These are phyloP conservation scores for Ogataea degrootiae DNA, from an alignment of 805 yeast species.

Conservation along the genomic window DNA sequence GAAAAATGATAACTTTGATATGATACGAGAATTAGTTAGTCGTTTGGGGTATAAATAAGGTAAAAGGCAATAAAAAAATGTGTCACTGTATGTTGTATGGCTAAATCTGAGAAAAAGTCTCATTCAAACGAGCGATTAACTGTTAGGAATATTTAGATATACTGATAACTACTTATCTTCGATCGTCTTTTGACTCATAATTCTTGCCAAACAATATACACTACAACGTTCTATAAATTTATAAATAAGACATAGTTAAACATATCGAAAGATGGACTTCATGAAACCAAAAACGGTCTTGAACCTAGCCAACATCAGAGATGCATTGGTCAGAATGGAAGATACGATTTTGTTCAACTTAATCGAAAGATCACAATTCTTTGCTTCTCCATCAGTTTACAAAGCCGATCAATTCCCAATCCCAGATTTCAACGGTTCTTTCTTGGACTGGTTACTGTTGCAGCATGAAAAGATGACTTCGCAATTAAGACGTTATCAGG, in stretches of 20 bases:
- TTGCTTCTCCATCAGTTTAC: slow-evolving; percentile 71
- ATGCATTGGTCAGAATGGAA: slow-evolving; percentile 86
- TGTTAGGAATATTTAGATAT: too few relatives aligned
- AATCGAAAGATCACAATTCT: slow-evolving; percentile 90
- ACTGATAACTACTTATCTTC: too few relatives aligned
- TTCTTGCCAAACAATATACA: too few relatives aligned
- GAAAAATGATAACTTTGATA: too few relatives aligned
- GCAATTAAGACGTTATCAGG: slow-evolving; percentile 82
- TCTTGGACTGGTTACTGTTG: slow-evolving; percentile 78
- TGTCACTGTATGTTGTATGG: too few relatives aligned
- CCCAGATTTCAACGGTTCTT: slow-evolving; percentile 67
- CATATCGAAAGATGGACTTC: slow-evolving; percentile 60
- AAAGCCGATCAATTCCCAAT: slow-evolving; percentile 49
- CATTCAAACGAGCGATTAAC: too few relatives aligned
- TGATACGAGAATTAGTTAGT: too few relatives aligned
- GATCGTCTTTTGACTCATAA: too few relatives aligned
- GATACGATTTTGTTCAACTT: slow-evolving; percentile 91
- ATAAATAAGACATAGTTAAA: not conserved
- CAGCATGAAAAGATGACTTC: slow-evolving; percentile 74
- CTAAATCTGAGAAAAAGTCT: too few relatives aligned
- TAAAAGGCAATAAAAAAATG: too few relatives aligned
- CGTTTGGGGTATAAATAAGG: too few relatives aligned
- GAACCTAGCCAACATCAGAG: slow-evolving; percentile 76
- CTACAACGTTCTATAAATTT: too few relatives aligned
- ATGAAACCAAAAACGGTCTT: slow-evolving; percentile 77